Conservation (phyloP, 2,329 filamentous ascomycete genomes). For the Clarireedia homoeocarpa region DNA sequence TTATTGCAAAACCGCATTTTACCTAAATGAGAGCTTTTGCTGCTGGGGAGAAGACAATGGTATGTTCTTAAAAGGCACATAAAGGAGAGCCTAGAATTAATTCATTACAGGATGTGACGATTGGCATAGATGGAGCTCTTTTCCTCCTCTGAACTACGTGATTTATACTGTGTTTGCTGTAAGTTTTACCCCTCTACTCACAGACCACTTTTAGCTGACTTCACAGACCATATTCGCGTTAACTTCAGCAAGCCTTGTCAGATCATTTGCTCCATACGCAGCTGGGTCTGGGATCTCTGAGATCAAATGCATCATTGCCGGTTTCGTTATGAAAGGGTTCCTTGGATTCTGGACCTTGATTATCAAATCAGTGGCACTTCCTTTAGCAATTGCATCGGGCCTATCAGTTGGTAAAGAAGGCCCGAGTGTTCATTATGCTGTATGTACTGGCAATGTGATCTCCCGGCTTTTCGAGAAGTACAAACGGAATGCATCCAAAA, state of each 20-base stretch:
- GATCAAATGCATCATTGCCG: conserved; percentile 98
- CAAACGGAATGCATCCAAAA: conserved; percentile 84
- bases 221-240: conserved; percentile 67
- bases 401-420: conserved; percentile 95
- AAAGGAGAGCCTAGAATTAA: conserved; percentile 14
- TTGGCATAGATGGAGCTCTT: conserved; percentile 83
- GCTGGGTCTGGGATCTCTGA: conserved; percentile 96
- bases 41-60: conserved; percentile 93
- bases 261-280: conserved; percentile 88
- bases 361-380: conserved; percentile 89
- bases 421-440: conserved; percentile 96
- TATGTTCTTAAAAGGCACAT: conserved; percentile 29
- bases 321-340: conserved; percentile 99
- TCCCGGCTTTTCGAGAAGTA: conserved; percentile 91
- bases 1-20: conserved; percentile 93
- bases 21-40: conserved; percentile 95
- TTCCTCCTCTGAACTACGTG: conserved; percentile 73
- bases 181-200: conserved; percentile 26
- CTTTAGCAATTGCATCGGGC: conserved; percentile 87
- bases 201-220: conserved; percentile 12
- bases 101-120: conserved; percentile 61
- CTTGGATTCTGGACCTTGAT: conserved; percentile 83
- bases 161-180: conserved; percentile 83
- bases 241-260: conserved; percentile 76
- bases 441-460: conserved; percentile 95